Conservation (phyloP, 2,329 filamentous ascomycete species). For the Phyllosticta citribraziliensis region DNA sequence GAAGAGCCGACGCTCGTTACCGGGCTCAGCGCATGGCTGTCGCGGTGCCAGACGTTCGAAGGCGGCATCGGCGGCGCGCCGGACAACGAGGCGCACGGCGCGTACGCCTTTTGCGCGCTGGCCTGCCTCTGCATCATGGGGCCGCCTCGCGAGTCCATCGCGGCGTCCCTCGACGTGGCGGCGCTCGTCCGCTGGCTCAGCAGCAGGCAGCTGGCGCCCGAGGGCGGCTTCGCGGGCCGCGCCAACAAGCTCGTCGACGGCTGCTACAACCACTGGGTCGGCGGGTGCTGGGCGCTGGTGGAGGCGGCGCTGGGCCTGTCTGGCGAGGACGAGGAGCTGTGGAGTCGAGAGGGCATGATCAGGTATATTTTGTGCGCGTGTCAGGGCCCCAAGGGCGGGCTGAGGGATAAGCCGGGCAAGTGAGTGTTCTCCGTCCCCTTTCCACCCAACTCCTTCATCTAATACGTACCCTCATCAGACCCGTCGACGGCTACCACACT, state of each 20-base stretch:
- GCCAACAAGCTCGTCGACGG: slow-evolving; percentile 98
- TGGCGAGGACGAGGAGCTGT: slow-evolving; percentile 38
- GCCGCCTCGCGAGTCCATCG: slow-evolving; percentile 63
- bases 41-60: slow-evolving; percentile 87
- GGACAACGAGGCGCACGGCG: slow-evolving; percentile 85
- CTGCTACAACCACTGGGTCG: slow-evolving; percentile 97
- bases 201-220: slow-evolving; percentile 77
- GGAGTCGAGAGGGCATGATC: slow-evolving; percentile 74
- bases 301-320: slow-evolving; percentile 62
- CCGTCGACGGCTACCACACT: slow-evolving; percentile 82
- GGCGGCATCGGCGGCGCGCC: slow-evolving; percentile 84
- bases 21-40: slow-evolving; percentile 73
- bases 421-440: slow-evolving; percentile 36
- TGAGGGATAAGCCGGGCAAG: slow-evolving; percentile 91
- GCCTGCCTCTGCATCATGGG: slow-evolving; percentile 82
- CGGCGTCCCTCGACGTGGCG: slow-evolving; percentile 55
- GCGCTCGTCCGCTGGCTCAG: slow-evolving; percentile 80
- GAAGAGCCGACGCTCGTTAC: slow-evolving; percentile 49
- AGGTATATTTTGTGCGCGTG: slow-evolving; percentile 86
- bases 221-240: slow-evolving; percentile 85
- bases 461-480: slow-evolving; percentile 35
- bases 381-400: slow-evolving; percentile 67
- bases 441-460: slow-evolving; percentile 8
- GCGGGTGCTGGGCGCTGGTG: slow-evolving; percentile 85
- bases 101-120: slow-evolving; percentile 90